Evolutionary conservation across 2,329 filamentous ascomycete genomes (phyloP).

Genomic region (Ophiostoma tasmaniense): DNA sequence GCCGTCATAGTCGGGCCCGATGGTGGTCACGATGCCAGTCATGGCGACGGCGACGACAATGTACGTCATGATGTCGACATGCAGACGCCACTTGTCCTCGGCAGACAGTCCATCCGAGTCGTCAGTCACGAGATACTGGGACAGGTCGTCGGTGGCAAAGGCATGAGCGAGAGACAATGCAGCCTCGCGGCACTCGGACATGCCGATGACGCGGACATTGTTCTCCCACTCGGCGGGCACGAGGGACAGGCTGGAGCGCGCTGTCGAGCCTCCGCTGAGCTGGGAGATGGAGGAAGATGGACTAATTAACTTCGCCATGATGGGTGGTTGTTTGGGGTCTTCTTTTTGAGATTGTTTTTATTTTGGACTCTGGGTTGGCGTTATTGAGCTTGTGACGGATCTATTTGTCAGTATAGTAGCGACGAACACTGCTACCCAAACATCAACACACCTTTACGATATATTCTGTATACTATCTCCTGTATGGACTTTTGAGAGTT

Average conservation of each 20-base stretch:
- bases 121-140: slow-evolving; percentile 60
- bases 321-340: slow-evolving; percentile 23
- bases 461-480: slow-evolving; percentile 49
- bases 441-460: slow-evolving; percentile 23
- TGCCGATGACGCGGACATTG: slow-evolving; percentile 53
- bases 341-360: not conserved
- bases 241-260: slow-evolving; percentile 32
- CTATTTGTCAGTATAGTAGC: not conserved
- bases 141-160: slow-evolving; percentile 66
- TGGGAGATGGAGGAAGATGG: slow-evolving; percentile 15
- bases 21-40: slow-evolving; percentile 64
- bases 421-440: not conserved
- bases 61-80: slow-evolving; percentile 69
- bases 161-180: slow-evolving; percentile 66
- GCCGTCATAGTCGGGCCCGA: slow-evolving; percentile 67
- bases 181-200: slow-evolving; percentile 62
- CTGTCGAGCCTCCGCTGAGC: not conserved
- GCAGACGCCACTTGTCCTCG: slow-evolving; percentile 65
- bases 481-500: slow-evolving; percentile 47
- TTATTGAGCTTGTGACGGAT: not conserved
- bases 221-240: slow-evolving; percentile 45
- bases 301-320: slow-evolving; percentile 35
- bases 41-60: slow-evolving; percentile 67
- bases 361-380: not conserved
- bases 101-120: slow-evolving; percentile 50